Conservation (phyloP, 352 stramenopile genomes). For the Pythium inflatum region DNA sequence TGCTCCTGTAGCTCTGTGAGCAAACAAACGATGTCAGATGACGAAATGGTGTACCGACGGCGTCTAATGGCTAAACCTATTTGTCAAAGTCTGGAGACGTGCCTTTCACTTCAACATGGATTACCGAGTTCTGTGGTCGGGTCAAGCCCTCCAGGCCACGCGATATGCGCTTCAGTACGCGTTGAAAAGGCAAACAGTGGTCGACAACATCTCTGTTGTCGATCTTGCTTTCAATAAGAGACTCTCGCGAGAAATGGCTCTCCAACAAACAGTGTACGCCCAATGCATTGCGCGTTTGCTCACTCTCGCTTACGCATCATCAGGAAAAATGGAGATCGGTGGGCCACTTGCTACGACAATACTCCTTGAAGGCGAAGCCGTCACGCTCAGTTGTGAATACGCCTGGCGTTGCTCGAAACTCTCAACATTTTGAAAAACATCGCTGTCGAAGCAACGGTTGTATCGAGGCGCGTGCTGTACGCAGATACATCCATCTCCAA, state of each 20-base stretch:
- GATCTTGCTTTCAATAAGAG: slow-evolving; percentile 29
- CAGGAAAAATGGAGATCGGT: slow-evolving; percentile 33
- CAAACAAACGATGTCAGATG: too few relatives aligned
- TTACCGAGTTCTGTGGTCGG: slow-evolving; percentile 24
- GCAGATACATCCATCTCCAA: slow-evolving; percentile 26
- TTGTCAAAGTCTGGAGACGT: background rate
- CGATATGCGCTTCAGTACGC: slow-evolving; percentile 33
- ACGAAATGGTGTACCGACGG: background rate
- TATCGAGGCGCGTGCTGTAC: slow-evolving; percentile 7
- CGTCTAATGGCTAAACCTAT: background rate
- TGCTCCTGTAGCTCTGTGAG: background rate
- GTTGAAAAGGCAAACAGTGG: slow-evolving; percentile 27
- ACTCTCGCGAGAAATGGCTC: slow-evolving; percentile 10
- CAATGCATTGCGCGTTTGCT: slow-evolving; percentile 22
- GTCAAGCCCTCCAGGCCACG: slow-evolving; percentile 19
- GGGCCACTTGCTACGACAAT: slow-evolving; percentile 33
- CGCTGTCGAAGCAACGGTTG: slow-evolving; percentile 25
- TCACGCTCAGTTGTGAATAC: slow-evolving; percentile 27
- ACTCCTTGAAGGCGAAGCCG: slow-evolving; percentile 20
- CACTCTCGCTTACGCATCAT: slow-evolving; percentile 28
- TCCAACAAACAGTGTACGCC: slow-evolving; percentile 9
- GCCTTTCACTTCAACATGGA: slow-evolving; percentile 22
- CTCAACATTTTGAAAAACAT: slow-evolving; percentile 26
- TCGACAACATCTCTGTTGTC: slow-evolving; percentile 36
- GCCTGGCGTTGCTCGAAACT: slow-evolving; percentile 24